A percentile compares a stretch with the other conserved stretches of the same genome.
Conservation (phyloP, 1,139 yeast species). For the Meyerozyma smithsonii region DNA sequence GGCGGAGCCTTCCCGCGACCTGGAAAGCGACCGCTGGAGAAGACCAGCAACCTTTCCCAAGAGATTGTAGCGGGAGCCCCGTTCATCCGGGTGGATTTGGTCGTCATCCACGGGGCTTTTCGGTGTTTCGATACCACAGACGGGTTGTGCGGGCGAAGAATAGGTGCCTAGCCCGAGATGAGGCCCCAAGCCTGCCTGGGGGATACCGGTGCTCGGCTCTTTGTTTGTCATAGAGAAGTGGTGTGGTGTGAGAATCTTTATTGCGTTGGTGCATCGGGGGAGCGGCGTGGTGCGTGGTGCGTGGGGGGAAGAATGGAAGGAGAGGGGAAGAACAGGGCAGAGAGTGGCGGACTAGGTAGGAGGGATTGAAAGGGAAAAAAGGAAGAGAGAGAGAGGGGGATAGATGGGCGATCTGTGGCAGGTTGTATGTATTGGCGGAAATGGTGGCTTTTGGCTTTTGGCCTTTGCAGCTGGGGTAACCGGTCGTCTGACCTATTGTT, state of each 20-base stretch:
- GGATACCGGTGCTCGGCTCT: not conserved
- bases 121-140: not conserved
- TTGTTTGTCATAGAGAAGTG: not conserved
- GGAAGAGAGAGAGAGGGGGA: not conserved
- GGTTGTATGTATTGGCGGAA: not conserved
- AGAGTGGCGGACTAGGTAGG: no score
- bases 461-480: no score
- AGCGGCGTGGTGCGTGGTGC: not conserved
- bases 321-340: not conserved
- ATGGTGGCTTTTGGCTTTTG: no score
- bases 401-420: not conserved
- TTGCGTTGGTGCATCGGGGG: not conserved
- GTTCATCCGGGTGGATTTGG: conserved; percentile 8
- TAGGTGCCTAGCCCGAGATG: not conserved
- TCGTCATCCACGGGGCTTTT: not conserved
- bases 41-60: conserved; percentile 33
- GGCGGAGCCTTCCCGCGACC: conserved; percentile 16
- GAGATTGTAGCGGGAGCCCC: conserved; percentile 20
- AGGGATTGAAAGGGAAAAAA: not conserved
- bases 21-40: conserved; percentile 19
- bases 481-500: no score
- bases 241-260: not conserved
- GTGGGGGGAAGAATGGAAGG: not conserved
- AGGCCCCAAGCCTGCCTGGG: not conserved
- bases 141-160: not conserved